Conservation (phyloP, 2,329 filamentous ascomycete genomes). For the Nemania bipapillata region DNA sequence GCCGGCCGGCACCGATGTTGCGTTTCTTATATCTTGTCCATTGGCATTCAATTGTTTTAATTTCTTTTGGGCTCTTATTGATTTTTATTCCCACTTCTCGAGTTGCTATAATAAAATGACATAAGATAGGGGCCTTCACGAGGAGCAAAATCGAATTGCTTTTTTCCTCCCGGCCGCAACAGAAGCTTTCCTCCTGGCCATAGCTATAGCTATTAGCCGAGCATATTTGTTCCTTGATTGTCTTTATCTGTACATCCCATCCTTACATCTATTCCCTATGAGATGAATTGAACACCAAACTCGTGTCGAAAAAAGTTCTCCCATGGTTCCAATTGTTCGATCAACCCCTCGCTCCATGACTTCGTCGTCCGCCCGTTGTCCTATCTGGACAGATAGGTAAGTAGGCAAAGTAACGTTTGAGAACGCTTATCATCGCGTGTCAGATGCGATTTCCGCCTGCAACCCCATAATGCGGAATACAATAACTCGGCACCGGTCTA, state of each 20-base stretch:
- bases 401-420: not conserved
- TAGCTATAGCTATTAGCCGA: not conserved
- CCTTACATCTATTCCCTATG: slow-evolving; percentile 7
- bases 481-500: slow-evolving; percentile 20
- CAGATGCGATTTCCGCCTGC: slow-evolving; percentile 8
- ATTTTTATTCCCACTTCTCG: not conserved
- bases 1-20: not conserved
- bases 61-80: slow-evolving; percentile 1
- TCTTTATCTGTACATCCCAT: slow-evolving; percentile 8
- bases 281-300: not conserved
- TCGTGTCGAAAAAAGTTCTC: not conserved
- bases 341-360: slow-evolving; percentile 9
- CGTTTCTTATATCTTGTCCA: not conserved
- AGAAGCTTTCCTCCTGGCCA: not conserved
- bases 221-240: not conserved
- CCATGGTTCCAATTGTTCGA: not conserved
- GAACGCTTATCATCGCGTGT: slow-evolving; percentile 9
- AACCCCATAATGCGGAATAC: slow-evolving; percentile 2
- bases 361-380: slow-evolving; percentile 10
- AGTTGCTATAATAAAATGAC: not conserved
- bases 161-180: not conserved
- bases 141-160: not conserved
- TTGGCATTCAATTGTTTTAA: not conserved
- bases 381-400: not conserved
- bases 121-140: not conserved